Evolutionary conservation across 192 early-diverging fungal genomes (phyloP).

Genomic region (Funneliformis mosseae): DNA sequence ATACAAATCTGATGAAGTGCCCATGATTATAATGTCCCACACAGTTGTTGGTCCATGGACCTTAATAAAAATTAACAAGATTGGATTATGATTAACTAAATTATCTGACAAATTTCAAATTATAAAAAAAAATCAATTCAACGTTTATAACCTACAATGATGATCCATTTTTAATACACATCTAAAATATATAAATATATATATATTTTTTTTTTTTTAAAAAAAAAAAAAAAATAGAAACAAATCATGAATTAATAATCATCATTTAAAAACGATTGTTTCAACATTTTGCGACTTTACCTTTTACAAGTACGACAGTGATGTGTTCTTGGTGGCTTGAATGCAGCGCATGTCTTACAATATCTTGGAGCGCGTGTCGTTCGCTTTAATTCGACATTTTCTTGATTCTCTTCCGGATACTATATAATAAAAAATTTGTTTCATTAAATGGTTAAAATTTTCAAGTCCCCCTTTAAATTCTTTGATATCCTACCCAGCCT

Average conservation of each 20-base stretch:
- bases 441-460: not conserved
- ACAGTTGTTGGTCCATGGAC: conserved; percentile 90
- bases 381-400: conserved; percentile 66
- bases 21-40: conserved; percentile 73
- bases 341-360: conserved; percentile 60
- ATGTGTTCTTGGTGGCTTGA: conserved; percentile 80
- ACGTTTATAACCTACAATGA: conserved; percentile 55
- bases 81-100: not conserved
- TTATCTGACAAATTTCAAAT: not conserved
- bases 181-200: conserved; percentile 6
- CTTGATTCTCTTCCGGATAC: conserved; percentile 44
- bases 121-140: not conserved
- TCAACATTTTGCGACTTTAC: not conserved
- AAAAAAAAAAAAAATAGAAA: conserved; percentile 5
- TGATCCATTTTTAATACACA: conserved; percentile 89
- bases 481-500: conserved; percentile 45
- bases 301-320: conserved; percentile 75
- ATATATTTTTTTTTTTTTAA: not conserved
- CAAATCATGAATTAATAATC: conserved; percentile 13
- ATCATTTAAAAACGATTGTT: not conserved
- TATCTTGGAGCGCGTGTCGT: conserved; percentile 68
- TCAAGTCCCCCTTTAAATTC: not conserved
- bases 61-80: not conserved
- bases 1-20: conserved; percentile 82
- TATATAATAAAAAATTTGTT: conserved; percentile 44